phyloP scores from a whole-genome alignment of 176 grass and related monocot genomes.

The Aegilops tauschii region DNA sequence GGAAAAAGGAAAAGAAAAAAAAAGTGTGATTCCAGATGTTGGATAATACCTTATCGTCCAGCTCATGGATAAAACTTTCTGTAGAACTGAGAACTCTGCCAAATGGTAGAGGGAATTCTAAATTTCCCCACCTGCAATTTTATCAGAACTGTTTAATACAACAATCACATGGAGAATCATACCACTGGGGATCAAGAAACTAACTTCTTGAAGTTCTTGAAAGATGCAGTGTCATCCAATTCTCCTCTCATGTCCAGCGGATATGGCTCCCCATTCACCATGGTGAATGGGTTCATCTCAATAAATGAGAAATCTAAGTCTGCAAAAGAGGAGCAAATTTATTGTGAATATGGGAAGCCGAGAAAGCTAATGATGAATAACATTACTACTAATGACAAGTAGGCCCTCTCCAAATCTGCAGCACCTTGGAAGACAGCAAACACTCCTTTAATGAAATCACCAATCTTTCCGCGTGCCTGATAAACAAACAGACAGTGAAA shows the following conservation, averaged over 20 bases:
- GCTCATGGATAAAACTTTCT: slow-evolving; percentile 83
- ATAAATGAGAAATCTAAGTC: slow-evolving; percentile 96
- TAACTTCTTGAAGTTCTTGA: slow-evolving; percentile 98
- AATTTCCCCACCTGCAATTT: slow-evolving; percentile 65
- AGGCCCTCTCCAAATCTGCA: background rate
- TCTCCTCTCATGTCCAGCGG: slow-evolving; percentile 92
- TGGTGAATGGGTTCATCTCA: slow-evolving; percentile 95
- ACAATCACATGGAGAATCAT: background rate
- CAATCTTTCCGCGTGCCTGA: slow-evolving; percentile 80
- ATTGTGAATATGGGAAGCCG: background rate
- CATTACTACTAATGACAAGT: background rate
- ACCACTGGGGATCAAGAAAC: background rate
- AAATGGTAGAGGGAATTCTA: slow-evolving; percentile 87
- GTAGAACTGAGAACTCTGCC: slow-evolving; percentile 75
- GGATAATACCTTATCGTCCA: slow-evolving; percentile 76
- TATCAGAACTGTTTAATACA: slow-evolving; percentile 12
- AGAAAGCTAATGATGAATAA: background rate
- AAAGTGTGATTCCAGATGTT: background rate
- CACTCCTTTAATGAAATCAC: slow-evolving; percentile 79
- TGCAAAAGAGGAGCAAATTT: slow-evolving; percentile 25
- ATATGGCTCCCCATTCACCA: slow-evolving; percentile 85
- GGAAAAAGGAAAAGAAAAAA: background rate
- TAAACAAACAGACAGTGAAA: background rate
- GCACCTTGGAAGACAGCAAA: slow-evolving; percentile 94
- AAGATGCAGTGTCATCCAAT: slow-evolving; percentile 92